A percentile compares a stretch with the other conserved stretches of the same genome.
Evolutionary conservation across 2,329 filamentous ascomycete species (phyloP).

Genomic region (Monilinia vaccinii-corymbosi): DNA sequence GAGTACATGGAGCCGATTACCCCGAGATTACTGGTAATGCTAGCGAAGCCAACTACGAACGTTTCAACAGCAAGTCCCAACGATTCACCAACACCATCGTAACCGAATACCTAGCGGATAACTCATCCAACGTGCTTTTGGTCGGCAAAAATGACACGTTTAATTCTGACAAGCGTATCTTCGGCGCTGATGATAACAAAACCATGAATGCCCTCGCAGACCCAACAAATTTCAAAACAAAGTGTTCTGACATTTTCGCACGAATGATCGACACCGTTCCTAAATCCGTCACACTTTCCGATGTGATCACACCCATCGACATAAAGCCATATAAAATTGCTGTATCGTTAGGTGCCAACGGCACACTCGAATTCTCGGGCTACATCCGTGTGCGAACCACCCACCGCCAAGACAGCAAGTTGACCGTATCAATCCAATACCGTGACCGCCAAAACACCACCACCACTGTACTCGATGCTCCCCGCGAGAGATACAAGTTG

Average conservation of each 20-base stretch:
- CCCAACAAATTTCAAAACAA: slow-evolving; percentile 34
- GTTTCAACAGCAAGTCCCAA: background rate
- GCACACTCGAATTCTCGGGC: background rate
- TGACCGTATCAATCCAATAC: background rate
- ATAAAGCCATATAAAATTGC: background rate
- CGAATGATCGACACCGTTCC: slow-evolving; percentile 54
- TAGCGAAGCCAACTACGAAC: background rate
- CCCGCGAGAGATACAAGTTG: background rate
- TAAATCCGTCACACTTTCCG: slow-evolving; percentile 38
- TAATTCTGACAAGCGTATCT: slow-evolving; percentile 46
- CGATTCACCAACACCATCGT: background rate
- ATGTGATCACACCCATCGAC: slow-evolving; percentile 42
- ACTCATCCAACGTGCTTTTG: slow-evolving; percentile 25
- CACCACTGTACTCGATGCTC: background rate
- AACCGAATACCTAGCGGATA: background rate
- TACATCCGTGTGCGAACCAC: background rate
- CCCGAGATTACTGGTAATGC: background rate
- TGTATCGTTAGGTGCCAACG: background rate
- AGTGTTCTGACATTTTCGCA: slow-evolving; percentile 43
- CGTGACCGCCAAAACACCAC: background rate
- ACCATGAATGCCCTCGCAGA: slow-evolving; percentile 42
- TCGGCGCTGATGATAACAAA: slow-evolving; percentile 43
- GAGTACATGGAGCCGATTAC: slow-evolving; percentile 14
- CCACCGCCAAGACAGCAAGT: background rate
- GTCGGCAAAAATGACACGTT: slow-evolving; percentile 38